Percentiles rank a stretch among this genome's conserved stretches.
These are phyloP conservation scores for Beauveria sp. DNA, from an alignment of 2,329 filamentous ascomycete species.

Conservation along the genomic window DNA sequence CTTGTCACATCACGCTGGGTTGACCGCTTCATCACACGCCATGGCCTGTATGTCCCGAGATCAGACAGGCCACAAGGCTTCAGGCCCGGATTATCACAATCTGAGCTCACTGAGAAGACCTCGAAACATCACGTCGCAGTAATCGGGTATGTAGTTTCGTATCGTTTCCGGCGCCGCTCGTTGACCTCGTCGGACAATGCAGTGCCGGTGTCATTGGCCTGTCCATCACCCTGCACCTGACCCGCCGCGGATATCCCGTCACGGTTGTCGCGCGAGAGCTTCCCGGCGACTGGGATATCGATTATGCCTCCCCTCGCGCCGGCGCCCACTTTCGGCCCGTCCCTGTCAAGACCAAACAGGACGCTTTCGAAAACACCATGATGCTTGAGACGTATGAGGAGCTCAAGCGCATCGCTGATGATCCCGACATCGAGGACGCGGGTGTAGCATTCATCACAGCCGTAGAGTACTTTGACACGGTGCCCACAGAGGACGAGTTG, in stretches of 20 bases:
- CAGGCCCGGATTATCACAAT: too few species aligned
- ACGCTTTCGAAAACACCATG: neutral
- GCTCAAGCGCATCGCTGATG: neutral
- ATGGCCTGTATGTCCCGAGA: too few species aligned
- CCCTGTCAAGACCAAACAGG: neutral
- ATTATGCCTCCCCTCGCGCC: conserved; percentile 2
- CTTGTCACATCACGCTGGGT: too few species aligned
- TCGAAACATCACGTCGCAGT: neutral
- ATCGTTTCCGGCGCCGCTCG: neutral
- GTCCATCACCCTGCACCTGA: conserved; percentile 2
- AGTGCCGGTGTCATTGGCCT: conserved; percentile 12
- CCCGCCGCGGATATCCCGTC: neutral
- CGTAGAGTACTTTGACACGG: neutral
- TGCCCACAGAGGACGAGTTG: neutral
- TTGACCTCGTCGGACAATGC: neutral
- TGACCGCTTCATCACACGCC: too few species aligned
- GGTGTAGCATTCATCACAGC: neutral
- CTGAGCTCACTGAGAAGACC: neutral
- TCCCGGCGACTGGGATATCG: conserved; percentile 3
- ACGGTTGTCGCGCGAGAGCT: neutral
- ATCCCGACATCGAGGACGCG: neutral
- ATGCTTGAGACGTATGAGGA: conserved; percentile 5
- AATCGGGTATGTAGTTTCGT: neutral
- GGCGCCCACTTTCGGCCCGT: conserved; percentile 7
- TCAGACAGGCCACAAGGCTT: too few species aligned